A percentile compares a stretch with the other conserved stretches of the same genome.
Conservation (phyloP, 306 rosid genomes). For the Argentina anserina region DNA sequence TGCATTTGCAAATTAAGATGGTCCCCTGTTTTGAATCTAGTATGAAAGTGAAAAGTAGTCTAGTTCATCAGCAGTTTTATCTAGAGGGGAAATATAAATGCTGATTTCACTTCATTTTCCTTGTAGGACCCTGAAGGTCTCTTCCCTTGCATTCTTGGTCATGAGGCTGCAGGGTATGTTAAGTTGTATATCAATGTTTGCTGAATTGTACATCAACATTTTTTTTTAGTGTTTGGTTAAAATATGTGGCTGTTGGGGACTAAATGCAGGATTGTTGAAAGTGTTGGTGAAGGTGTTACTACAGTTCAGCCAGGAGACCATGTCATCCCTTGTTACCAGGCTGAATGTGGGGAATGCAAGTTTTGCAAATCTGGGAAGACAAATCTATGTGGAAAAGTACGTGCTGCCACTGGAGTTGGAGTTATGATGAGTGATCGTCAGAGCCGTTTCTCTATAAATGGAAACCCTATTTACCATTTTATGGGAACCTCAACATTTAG, state of each 20-base stretch:
- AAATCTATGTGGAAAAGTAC: constrained; percentile 89
- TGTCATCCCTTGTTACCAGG: constrained; percentile 95
- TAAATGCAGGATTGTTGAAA: constrained; percentile 72
- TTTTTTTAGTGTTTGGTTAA: neutral
- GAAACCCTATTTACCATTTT: constrained; percentile 81
- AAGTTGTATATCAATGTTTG: neutral
- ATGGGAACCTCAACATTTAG: constrained; percentile 99
- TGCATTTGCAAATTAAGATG: neutral
- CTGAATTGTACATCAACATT: neutral
- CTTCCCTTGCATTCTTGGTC: constrained; percentile 93
- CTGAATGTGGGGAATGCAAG: constrained; percentile 93
- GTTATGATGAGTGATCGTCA: constrained; percentile 80
- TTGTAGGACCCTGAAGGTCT: constrained; percentile 94
- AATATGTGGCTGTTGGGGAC: constrained; percentile 1
- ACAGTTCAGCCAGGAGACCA: constrained; percentile 83
- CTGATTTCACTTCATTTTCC: constrained; percentile 9
- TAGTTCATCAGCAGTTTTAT: neutral
- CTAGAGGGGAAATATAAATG: neutral
- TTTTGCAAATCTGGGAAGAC: constrained; percentile 97
- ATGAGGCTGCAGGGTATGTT: constrained; percentile 79
- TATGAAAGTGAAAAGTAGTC: neutral
- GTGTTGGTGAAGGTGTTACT: constrained; percentile 93
- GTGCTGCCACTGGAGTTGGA: constrained; percentile 86
- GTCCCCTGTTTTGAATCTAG: neutral
- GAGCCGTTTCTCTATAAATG: constrained; percentile 80